phyloP scores from a whole-genome alignment of 148 eudicot genomes.

The Vaccinium macrocarpon region DNA sequence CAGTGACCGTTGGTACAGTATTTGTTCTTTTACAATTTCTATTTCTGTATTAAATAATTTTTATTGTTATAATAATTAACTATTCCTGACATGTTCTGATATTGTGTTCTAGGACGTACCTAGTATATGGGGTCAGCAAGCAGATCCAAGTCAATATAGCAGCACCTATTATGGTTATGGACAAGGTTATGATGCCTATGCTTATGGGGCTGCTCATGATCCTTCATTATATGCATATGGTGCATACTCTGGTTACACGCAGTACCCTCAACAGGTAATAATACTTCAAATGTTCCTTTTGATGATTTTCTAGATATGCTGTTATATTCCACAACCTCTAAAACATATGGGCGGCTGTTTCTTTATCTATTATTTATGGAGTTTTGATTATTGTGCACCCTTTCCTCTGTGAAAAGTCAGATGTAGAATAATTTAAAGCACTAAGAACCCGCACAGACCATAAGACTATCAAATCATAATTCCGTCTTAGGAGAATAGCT shows the following conservation, averaged over 20 bases:
- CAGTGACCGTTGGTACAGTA: background rate
- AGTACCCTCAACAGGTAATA: constrained; percentile 87
- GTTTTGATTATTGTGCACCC: background rate
- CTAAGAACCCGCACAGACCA: too few species aligned
- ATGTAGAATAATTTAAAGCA: too few species aligned
- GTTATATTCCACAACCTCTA: background rate
- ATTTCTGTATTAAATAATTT: background rate
- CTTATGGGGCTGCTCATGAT: constrained; percentile 83
- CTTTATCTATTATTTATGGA: background rate
- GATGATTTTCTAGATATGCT: background rate
- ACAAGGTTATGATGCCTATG: constrained; percentile 93
- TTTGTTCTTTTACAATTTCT: background rate
- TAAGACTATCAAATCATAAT: too few species aligned
- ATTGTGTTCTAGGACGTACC: constrained; percentile 44
- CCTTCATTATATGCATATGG: constrained; percentile 80
- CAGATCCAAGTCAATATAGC: constrained; percentile 82
- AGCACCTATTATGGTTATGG: constrained; percentile 89
- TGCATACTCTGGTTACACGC: constrained; percentile 79
- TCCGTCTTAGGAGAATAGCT: too few species aligned
- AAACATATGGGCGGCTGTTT: background rate
- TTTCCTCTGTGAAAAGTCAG: background rate
- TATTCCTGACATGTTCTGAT: constrained; percentile 6
- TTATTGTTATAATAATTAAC: background rate
- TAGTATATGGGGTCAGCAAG: constrained; percentile 77
- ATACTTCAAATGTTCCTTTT: background rate